Evolutionary conservation across 1,284 basidiomycete genomes (phyloP), one percentile per base, ranked within the genome.

Genomic region (Taiwanofungus camphoratus): DNA sequence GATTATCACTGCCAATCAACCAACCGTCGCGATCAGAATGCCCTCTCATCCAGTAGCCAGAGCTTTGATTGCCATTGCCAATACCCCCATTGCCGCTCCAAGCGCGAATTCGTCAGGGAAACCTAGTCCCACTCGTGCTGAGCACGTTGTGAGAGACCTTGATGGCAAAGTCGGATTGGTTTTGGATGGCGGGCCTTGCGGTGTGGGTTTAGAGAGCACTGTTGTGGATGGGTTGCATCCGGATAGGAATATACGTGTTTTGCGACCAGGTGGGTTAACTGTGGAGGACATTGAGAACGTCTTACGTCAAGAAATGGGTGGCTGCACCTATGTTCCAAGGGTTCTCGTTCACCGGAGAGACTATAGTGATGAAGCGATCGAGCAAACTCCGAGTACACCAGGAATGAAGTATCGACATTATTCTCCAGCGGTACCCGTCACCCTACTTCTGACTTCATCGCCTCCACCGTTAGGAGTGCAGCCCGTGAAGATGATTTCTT

Each of bases 371-470:
- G 69, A 75, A 35, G 64, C 62, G 16, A 68, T 87, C 47, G 85
- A 89, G 59, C 69, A 71, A 36, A 77, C 82, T 1, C 95, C 95
- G 2, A 94, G 92, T 1, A 99, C 96, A 0, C 96, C 96, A 0
- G 96, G 96, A n/a, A 97, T 98, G 94, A 99, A 99, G 67, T 99
- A 99, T 63, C 78, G 88, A 40, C 96, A 99, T 67, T 99, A 99
- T 62, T 89, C 93, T 20, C 95, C 95, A 1, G 71, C 81, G 1
- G 81, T 92, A 9, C 90, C 92, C 2, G 87, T 94, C 16, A 79
- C 78, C 20, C 72, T 96, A 5, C 66, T 95, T 21, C 69, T 78
- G 44, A 81, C 83, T 41, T 54, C 64, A 43, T 64, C 72, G 15
- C 42, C 56, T 22, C 69, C 71, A 31, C 68, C 75, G 5, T 29